phyloP scores from a whole-genome alignment of 1,139 yeast species.

The Pichia inconspicua region DNA sequence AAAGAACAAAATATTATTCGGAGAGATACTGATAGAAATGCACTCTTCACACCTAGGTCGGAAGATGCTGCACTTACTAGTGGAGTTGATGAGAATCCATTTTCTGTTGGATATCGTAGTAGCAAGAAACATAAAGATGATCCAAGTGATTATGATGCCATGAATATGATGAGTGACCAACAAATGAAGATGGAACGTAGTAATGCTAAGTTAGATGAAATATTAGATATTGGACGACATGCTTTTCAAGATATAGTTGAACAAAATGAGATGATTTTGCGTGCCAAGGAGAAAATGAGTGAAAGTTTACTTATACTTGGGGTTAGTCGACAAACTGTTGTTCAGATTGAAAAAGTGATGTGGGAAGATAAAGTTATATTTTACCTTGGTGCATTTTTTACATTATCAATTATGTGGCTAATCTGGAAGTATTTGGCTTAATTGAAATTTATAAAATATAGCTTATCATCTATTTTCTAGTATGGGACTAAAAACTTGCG shows the following conservation, averaged over 20 bases:
- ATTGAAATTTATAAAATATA: not conserved
- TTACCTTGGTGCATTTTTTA: slow-evolving; percentile 61
- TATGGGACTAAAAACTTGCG: slow-evolving; percentile 54
- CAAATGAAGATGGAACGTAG: slow-evolving; percentile 59
- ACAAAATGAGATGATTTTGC: slow-evolving; percentile 66
- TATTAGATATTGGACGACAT: slow-evolving; percentile 79
- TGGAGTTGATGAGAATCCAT: slow-evolving; percentile 55
- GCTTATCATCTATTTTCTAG: slow-evolving; percentile 6
- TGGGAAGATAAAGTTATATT: slow-evolving; percentile 83
- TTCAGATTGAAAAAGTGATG: slow-evolving; percentile 77
- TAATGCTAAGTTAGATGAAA: slow-evolving; percentile 77
- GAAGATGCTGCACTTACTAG: slow-evolving; percentile 41
- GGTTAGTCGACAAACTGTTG: slow-evolving; percentile 77
- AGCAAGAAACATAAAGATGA: slow-evolving; percentile 28
- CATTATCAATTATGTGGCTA: slow-evolving; percentile 62
- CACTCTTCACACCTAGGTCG: slow-evolving; percentile 28
- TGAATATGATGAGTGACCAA: slow-evolving; percentile 53
- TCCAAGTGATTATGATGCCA: slow-evolving; percentile 16
- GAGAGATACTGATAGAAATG: slow-evolving; percentile 19
- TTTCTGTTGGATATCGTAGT: slow-evolving; percentile 27
- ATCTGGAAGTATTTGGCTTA: slow-evolving; percentile 60
- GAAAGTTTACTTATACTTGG: slow-evolving; percentile 75
- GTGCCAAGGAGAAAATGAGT: slow-evolving; percentile 58
- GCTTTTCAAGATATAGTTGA: slow-evolving; percentile 83
- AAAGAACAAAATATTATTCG: slow-evolving; percentile 2